Evolutionary conservation across 2,329 filamentous ascomycete species (phyloP).

Genomic region (Rhynchosporium agropyri): DNA sequence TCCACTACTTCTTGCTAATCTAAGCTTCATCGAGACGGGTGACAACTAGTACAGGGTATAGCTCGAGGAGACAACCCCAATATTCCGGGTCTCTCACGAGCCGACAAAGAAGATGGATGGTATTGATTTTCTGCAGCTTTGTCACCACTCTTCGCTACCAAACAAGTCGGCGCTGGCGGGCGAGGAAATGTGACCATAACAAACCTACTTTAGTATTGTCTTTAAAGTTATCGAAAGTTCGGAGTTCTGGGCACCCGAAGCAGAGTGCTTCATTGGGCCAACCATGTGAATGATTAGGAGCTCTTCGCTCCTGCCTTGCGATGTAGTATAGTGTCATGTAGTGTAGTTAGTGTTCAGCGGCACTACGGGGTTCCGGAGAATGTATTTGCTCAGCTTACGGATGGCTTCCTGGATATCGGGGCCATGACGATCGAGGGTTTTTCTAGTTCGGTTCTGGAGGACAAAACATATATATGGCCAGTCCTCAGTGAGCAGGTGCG

Average conservation of each 20-base stretch:
- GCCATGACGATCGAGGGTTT: constrained; percentile 11
- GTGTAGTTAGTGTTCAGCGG: neutral
- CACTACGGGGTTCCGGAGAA: constrained; percentile 1
- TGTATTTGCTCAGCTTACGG: neutral
- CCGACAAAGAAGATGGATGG: constrained; percentile 8
- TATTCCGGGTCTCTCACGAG: constrained; percentile 10
- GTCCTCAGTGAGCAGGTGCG: too few species aligned
- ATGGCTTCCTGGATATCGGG: neutral
- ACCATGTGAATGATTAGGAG: neutral
- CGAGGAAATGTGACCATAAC: constrained; percentile 1
- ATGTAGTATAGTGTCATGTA: neutral
- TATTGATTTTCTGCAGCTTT: constrained; percentile 1
- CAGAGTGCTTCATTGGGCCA: neutral
- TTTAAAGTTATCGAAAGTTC: neutral
- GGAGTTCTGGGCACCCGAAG: constrained; percentile 1
- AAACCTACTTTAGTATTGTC: neutral
- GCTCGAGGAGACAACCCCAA: constrained; percentile 1
- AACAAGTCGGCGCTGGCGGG: neutral
- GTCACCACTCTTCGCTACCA: neutral
- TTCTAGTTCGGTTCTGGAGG: neutral
- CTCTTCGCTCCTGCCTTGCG: neutral
- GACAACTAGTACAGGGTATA: neutral
- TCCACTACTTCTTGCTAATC: neutral
- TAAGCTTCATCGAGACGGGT: constrained; percentile 5
- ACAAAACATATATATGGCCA: constrained; percentile 6